phyloP scores from a whole-genome alignment of 106 monocot species.

The Cymbidium sinense region DNA sequence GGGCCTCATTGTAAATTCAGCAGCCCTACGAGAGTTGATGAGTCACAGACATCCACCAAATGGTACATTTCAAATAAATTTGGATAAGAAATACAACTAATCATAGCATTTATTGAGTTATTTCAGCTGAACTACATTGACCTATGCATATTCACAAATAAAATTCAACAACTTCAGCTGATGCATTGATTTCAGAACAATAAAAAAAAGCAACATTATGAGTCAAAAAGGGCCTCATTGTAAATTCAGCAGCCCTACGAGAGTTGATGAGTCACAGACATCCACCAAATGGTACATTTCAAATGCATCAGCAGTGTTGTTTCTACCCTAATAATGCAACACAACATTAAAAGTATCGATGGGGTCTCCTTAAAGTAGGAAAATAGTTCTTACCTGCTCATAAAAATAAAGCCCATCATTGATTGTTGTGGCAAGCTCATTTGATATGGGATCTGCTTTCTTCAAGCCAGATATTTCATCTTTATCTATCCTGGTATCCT shows the following conservation, averaged over 20 bases:
- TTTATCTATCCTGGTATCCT: constrained; percentile 36
- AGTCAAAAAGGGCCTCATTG: background rate
- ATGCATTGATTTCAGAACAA: background rate
- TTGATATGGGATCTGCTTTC: constrained; percentile 45
- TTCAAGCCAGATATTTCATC: constrained; percentile 27
- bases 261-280: background rate
- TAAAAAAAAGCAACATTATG: background rate
- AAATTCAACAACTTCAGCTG: background rate
- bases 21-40: background rate
- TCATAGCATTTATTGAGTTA: background rate
- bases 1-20: background rate
- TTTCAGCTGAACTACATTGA: background rate
- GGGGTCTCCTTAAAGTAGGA: background rate
- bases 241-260: background rate
- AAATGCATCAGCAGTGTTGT: background rate
- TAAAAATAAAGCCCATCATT: constrained; percentile 81
- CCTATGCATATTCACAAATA: background rate
- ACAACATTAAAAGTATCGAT: background rate
- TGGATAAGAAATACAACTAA: background rate
- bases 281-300: background rate
- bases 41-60: background rate
- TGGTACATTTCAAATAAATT: background rate
- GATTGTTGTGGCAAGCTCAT: constrained; percentile 64
- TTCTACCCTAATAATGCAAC: background rate
- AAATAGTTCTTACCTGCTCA: constrained; percentile 59